Evolutionary conservation across 805 yeast genomes (phyloP).

Genomic region (Starmerella floris): DNA sequence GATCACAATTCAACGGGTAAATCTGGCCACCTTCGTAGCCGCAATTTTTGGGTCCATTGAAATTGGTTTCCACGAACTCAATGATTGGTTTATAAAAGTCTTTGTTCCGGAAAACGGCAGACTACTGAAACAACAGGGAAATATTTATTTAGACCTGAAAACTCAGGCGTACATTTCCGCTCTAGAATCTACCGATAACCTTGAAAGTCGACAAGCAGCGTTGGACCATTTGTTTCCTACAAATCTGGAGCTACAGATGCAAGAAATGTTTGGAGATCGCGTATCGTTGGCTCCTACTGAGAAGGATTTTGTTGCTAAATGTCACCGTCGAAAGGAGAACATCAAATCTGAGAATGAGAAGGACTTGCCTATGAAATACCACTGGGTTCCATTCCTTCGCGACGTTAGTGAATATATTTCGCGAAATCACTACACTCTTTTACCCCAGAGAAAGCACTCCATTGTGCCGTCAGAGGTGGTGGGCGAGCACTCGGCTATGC

Average conservation of each 20-base stretch:
- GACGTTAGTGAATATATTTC: constrained; percentile 67
- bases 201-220: constrained; percentile 49
- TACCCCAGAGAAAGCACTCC: constrained; percentile 12
- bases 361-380: constrained; percentile 56
- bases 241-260: constrained; percentile 36
- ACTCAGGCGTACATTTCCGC: constrained; percentile 94
- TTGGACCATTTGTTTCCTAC: constrained; percentile 65
- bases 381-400: constrained; percentile 72
- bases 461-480: neutral
- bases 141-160: constrained; percentile 69
- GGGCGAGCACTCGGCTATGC: neutral
- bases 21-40: constrained; percentile 75
- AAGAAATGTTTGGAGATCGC: constrained; percentile 20
- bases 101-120: constrained; percentile 63
- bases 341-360: constrained; percentile 36
- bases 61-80: constrained; percentile 74
- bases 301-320: constrained; percentile 59
- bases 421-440: constrained; percentile 32
- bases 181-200: constrained; percentile 36
- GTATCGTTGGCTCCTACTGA: constrained; percentile 56
- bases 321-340: constrained; percentile 55
- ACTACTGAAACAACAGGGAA: constrained; percentile 67
- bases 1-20: constrained; percentile 65
- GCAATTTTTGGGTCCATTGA: constrained; percentile 76
- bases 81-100: constrained; percentile 71